Percentiles rank a stretch among this genome's conserved stretches.
phyloP scores from a whole-genome alignment of 2,329 filamentous ascomycete genomes.

The Sclerotiophoma versabilis region DNA sequence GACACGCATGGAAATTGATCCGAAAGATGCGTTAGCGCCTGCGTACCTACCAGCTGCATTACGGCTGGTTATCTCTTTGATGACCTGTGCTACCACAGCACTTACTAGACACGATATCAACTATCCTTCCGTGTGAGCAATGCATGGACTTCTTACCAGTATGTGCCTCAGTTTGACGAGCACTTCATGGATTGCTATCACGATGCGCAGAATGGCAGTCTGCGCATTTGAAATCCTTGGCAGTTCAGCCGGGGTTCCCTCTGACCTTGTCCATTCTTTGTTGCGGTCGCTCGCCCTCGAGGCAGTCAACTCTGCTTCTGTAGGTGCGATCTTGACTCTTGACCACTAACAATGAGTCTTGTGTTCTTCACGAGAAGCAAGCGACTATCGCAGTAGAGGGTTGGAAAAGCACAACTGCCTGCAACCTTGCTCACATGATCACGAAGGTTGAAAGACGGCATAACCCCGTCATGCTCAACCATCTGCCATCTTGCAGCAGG shows the following conservation, averaged over 20 bases:
- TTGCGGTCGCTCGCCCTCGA: neutral
- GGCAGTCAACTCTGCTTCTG: neutral
- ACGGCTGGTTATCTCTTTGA: neutral
- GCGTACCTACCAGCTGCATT: neutral
- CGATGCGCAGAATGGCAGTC: too few species aligned
- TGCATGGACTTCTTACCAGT: neutral
- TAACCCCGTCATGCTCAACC: neutral
- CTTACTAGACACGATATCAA: neutral
- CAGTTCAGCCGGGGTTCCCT: too few species aligned
- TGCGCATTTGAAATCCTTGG: too few species aligned
- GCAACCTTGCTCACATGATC: neutral
- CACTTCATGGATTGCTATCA: neutral
- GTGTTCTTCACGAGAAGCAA: neutral
- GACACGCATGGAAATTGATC: constrained; percentile 6
- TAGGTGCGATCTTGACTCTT: neutral
- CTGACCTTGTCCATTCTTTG: too few species aligned
- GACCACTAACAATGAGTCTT: neutral
- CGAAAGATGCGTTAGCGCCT: constrained; percentile 3
- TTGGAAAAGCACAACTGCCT: neutral
- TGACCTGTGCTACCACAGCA: neutral
- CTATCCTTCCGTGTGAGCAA: neutral
- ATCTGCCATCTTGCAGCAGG: neutral
- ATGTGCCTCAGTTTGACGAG: neutral
- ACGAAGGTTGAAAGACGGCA: neutral
- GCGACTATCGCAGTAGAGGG: neutral